These are phyloP conservation scores for Solanum hybrid DNA, from an alignment of 305 asterid genomes.

Conservation along the genomic window DNA sequence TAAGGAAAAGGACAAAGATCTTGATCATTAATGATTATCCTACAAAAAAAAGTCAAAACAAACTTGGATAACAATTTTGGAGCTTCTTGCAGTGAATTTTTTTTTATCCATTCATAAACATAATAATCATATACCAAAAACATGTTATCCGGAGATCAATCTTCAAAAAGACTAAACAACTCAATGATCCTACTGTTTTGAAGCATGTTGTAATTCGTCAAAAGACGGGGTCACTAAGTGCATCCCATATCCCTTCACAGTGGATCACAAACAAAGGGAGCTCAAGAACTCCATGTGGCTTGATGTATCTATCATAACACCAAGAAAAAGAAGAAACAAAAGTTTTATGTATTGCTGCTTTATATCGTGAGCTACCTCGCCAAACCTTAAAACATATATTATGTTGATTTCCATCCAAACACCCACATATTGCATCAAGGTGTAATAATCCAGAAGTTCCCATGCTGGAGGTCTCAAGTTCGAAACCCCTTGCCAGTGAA, in stretches of 20 bases:
- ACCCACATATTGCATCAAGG: background rate
- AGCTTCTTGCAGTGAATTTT: background rate
- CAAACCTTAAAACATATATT: background rate
- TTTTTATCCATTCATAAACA: background rate
- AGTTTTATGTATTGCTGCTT: background rate
- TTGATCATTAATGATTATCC: background rate
- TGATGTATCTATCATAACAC: background rate
- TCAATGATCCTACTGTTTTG: background rate
- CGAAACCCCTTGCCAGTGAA: background rate
- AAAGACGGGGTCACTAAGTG: background rate
- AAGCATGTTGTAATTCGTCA: background rate
- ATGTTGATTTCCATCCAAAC: background rate
- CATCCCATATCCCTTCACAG: background rate
- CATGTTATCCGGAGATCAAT: background rate
- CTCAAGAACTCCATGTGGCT: background rate
- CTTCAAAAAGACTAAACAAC: background rate
- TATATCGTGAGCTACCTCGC: background rate
- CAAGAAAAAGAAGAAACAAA: background rate
- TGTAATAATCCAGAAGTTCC: background rate
- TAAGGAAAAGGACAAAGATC: slow-evolving; percentile 8
- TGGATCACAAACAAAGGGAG: background rate
- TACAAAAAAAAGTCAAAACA: background rate
- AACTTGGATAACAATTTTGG: background rate
- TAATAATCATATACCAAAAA: background rate
- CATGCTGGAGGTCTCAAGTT: background rate